phyloP scores from a whole-genome alignment of 2,329 filamentous ascomycete species.

The Cordyceps javanica region DNA sequence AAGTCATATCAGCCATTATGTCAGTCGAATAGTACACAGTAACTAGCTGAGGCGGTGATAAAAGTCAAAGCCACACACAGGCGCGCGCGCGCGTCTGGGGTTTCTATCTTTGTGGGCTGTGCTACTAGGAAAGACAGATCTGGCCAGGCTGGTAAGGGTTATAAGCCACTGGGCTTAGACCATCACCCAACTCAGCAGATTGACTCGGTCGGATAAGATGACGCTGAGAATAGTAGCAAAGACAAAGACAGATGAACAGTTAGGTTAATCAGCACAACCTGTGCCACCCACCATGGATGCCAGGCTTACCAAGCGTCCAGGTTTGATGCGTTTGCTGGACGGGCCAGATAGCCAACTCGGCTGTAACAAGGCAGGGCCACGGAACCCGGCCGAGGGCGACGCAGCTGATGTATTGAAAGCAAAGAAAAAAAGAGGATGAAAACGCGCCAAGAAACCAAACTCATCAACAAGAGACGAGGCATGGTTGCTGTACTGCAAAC shows the following conservation, averaged over 20 bases:
- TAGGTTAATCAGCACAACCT: background rate
- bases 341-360: background rate
- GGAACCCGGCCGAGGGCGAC: background rate
- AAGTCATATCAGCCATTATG: background rate
- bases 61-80: background rate
- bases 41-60: background rate
- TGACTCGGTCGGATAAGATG: background rate
- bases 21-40: background rate
- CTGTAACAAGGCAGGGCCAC: background rate
- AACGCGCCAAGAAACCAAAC: background rate
- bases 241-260: background rate
- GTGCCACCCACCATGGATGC: background rate
- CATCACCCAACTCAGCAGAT: background rate
- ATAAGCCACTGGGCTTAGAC: slow-evolving; percentile 3
- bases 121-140: background rate
- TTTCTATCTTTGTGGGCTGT: background rate
- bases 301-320: background rate
- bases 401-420: background rate
- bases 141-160: background rate
- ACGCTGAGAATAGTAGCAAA: background rate
- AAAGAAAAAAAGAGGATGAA: background rate
- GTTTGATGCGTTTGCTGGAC: background rate
- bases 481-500: background rate
- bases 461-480: background rate
- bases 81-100: no score